These are phyloP conservation scores for Neonectria hederae DNA, from an alignment of 2,329 filamentous ascomycete genomes.

Conservation along the genomic window DNA sequence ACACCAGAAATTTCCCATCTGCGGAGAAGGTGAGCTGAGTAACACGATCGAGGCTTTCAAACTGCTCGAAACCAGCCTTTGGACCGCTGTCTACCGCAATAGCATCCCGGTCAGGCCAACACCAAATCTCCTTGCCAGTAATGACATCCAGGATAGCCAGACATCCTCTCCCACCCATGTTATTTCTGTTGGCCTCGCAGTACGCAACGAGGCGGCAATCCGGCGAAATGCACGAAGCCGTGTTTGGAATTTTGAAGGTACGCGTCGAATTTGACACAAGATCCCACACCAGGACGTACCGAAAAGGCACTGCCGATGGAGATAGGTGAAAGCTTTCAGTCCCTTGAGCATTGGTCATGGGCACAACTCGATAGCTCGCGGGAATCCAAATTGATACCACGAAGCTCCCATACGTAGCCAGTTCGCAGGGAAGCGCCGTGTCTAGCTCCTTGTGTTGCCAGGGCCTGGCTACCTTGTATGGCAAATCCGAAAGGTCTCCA, in stretches of 20 bases:
- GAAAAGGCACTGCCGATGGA: slow-evolving; percentile 44
- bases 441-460: slow-evolving; percentile 52
- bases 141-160: slow-evolving; percentile 52
- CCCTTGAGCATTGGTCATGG: slow-evolving; percentile 39
- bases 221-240: slow-evolving; percentile 50
- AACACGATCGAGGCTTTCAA: slow-evolving; percentile 48
- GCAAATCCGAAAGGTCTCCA: slow-evolving; percentile 40
- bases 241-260: slow-evolving; percentile 52
- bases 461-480: slow-evolving; percentile 49
- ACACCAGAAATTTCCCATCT: slow-evolving; percentile 49
- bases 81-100: slow-evolving; percentile 36
- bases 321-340: slow-evolving; percentile 40
- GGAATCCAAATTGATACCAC: slow-evolving; percentile 55
- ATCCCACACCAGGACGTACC: slow-evolving; percentile 53
- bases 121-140: slow-evolving; percentile 50
- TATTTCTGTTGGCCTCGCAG: slow-evolving; percentile 48
- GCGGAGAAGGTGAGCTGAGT: slow-evolving; percentile 52
- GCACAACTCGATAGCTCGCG: slow-evolving; percentile 48
- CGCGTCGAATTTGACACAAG: slow-evolving; percentile 49
- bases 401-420: slow-evolving; percentile 50
- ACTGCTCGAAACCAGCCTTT: slow-evolving; percentile 42
- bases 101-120: slow-evolving; percentile 48
- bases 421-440: slow-evolving; percentile 50
- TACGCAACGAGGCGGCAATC: slow-evolving; percentile 54
- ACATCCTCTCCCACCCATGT: slow-evolving; percentile 45